A percentile compares a stretch with the other conserved stretches of the same genome.
These are phyloP conservation scores for Puya raimondii DNA, from an alignment of 176 grass and related monocot species.

Conservation along the genomic window DNA sequence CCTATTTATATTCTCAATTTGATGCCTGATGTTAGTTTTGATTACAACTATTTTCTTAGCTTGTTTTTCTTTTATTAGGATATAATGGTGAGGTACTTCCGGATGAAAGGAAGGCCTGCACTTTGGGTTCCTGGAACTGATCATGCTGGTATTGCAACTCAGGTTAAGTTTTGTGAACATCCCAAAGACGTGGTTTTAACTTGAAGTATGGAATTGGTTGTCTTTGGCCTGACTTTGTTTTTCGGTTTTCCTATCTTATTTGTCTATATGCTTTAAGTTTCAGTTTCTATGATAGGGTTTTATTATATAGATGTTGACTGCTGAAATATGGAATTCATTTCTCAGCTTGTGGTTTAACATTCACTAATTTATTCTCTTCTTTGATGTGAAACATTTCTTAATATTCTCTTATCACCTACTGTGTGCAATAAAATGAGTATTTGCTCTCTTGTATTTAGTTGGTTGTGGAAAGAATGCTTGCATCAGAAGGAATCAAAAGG, in stretches of 20 bases:
- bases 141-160: slow-evolving; percentile 98
- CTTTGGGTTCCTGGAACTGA: slow-evolving; percentile 97
- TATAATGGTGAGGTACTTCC: slow-evolving; percentile 95
- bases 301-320: not conserved
- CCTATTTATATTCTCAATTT: not conserved
- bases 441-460: slow-evolving; percentile 45
- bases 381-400: not conserved
- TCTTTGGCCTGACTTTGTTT: not conserved
- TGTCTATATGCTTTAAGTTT: not conserved
- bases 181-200: not conserved
- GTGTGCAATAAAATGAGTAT: slow-evolving; percentile 16
- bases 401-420: slow-evolving; percentile 17
- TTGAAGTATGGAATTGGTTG: not conserved
- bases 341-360: not conserved
- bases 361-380: not conserved
- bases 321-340: not conserved
- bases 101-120: slow-evolving; percentile 91
- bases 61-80: slow-evolving; percentile 58
- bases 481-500: slow-evolving; percentile 87
- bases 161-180: slow-evolving; percentile 38
- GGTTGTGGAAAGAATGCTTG: slow-evolving; percentile 98
- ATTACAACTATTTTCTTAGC: slow-evolving; percentile 4
- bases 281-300: not conserved
- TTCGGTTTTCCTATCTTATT: not conserved
- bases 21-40: slow-evolving; percentile 11